Evolutionary conservation across 306 rosid species (phyloP).

Genomic region (Vicia faba): DNA sequence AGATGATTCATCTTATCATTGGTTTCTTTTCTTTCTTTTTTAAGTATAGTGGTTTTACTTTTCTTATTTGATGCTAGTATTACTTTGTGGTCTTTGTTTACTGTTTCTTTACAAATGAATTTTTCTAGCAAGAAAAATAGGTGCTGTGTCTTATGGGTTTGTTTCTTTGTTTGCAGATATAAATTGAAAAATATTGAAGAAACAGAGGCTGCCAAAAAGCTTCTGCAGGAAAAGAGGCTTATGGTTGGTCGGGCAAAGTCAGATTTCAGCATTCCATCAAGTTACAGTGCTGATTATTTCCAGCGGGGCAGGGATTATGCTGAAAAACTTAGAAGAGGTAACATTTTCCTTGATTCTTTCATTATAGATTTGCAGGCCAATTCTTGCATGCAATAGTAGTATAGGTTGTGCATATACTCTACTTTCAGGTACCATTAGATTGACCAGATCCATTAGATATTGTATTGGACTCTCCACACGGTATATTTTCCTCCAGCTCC

Average conservation of each 20-base stretch:
- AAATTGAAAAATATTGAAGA: constrained; percentile 93
- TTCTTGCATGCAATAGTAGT: too few relatives aligned
- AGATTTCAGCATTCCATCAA: constrained; percentile 84
- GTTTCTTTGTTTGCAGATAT: constrained; percentile 55
- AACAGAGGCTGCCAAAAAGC: constrained; percentile 96
- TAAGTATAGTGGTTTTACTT: background rate
- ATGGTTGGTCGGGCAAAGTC: constrained; percentile 69
- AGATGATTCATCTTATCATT: constrained; percentile 15
- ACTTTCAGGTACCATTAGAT: too few relatives aligned
- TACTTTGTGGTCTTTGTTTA: background rate
- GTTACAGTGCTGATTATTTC: constrained; percentile 96
- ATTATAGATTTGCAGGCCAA: background rate
- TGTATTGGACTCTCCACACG: too few relatives aligned
- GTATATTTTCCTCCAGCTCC: too few relatives aligned
- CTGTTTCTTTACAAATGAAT: background rate
- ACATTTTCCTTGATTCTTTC: constrained; percentile 20
- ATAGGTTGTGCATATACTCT: too few relatives aligned
- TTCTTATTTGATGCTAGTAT: constrained; percentile 24
- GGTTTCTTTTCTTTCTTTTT: constrained; percentile 27
- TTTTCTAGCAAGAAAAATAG: background rate
- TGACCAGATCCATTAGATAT: too few relatives aligned
- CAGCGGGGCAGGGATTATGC: constrained; percentile 99
- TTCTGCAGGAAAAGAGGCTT: constrained; percentile 92
- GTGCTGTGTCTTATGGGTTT: constrained; percentile 25
- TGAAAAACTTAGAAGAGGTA: constrained; percentile 94